Evolutionary conservation across 495 filamentous ascomycete species (phyloP).

Genomic region (Cercophora samala): DNA sequence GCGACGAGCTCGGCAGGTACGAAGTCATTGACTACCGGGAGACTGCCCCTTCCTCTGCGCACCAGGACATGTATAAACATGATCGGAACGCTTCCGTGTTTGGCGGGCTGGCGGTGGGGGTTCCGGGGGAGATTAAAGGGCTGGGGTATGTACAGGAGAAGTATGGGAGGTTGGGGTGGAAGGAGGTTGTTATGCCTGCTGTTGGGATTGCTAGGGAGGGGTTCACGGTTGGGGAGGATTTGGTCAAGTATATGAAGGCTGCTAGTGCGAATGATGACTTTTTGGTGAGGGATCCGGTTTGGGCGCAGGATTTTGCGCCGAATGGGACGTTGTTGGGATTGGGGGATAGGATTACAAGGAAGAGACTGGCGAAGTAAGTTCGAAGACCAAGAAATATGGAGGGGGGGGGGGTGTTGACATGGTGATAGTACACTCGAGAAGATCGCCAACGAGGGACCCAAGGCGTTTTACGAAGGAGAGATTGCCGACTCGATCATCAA

Average conservation of each 20-base stretch:
- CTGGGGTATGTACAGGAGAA: constrained; percentile 70
- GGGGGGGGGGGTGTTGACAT: constrained; percentile 12
- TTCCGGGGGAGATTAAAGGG: constrained; percentile 80
- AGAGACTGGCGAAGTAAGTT: constrained; percentile 64
- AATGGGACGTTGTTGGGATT: constrained; percentile 54
- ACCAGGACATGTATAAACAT: constrained; percentile 70
- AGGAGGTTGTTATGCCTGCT: constrained; percentile 62
- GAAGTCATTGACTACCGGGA: constrained; percentile 85
- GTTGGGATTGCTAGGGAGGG: constrained; percentile 72
- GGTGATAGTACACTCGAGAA: constrained; percentile 58
- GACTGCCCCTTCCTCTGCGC: constrained; percentile 73
- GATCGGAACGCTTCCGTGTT: constrained; percentile 37
- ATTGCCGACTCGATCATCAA: constrained; percentile 67
- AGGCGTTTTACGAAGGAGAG: constrained; percentile 72
- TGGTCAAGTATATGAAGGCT: constrained; percentile 62
- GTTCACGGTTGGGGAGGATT: constrained; percentile 59
- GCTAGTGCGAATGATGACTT: constrained; percentile 52
- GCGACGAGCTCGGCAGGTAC: constrained; percentile 58
- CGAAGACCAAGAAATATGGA: too few species aligned
- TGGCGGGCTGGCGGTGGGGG: constrained; percentile 52
- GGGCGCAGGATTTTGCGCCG: constrained; percentile 86
- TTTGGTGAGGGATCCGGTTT: constrained; percentile 65
- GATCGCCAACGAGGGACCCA: constrained; percentile 65
- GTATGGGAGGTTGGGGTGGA: constrained; percentile 47
- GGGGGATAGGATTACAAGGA: constrained; percentile 73